phyloP scores from a whole-genome alignment of 148 eudicot genomes.

The Chenopodium formosanum region DNA sequence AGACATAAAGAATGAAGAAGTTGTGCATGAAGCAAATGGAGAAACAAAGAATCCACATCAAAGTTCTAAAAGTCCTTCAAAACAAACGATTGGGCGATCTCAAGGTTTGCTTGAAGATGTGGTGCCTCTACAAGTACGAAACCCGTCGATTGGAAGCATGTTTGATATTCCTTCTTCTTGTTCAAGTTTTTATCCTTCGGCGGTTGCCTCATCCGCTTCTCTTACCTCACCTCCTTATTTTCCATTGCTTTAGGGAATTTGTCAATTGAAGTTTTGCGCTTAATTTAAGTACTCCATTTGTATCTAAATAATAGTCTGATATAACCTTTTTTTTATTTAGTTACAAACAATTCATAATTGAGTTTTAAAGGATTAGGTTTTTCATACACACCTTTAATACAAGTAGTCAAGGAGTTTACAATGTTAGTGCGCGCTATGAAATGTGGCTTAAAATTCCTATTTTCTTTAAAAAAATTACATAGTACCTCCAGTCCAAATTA shows the following conservation, averaged over 20 bases:
- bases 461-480: too few relatives aligned
- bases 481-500: too few relatives aligned
- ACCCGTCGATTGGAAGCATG: slow-evolving; percentile 31
- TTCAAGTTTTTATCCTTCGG: background rate
- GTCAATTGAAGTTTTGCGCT: too few relatives aligned
- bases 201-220: background rate
- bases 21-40: background rate
- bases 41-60: background rate
- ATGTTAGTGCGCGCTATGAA: too few relatives aligned
- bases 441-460: too few relatives aligned
- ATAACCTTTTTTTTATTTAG: too few relatives aligned
- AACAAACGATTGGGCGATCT: slow-evolving; percentile 12
- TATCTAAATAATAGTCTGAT: too few relatives aligned
- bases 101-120: slow-evolving; percentile 75
- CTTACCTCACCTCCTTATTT: background rate
- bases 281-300: too few relatives aligned
- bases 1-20: background rate
- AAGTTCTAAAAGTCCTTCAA: background rate
- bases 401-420: too few relatives aligned
- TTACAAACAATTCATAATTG: too few relatives aligned
- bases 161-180: background rate
- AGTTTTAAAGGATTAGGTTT: too few relatives aligned
- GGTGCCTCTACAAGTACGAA: slow-evolving; percentile 54
- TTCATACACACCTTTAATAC: too few relatives aligned
- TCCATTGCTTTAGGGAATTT: background rate